Percentiles rank a stretch among this genome's conserved stretches.
Conservation (phyloP, 1,284 basidiomycete genomes). For the Ceratobasidium sp. region DNA sequence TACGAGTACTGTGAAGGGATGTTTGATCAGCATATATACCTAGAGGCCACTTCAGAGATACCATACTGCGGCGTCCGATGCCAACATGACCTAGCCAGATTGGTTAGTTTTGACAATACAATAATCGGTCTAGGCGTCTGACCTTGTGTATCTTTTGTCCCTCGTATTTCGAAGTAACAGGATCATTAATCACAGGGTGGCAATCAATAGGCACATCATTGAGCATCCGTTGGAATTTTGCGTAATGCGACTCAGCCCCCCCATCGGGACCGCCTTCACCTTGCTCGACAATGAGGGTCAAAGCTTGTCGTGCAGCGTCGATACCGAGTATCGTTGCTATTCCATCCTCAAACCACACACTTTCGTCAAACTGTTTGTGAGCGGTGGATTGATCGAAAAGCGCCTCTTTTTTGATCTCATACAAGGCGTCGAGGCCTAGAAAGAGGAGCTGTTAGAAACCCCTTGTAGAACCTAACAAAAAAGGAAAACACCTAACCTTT, state of each 20-base stretch:
- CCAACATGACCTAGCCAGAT: slow-evolving; percentile 24
- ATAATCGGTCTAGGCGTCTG: background rate
- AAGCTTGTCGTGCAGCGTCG: background rate
- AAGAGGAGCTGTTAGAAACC: background rate
- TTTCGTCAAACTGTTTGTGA: slow-evolving; percentile 7
- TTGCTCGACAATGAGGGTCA: slow-evolving; percentile 35
- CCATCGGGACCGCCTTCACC: slow-evolving; percentile 23
- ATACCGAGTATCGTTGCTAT: slow-evolving; percentile 13
- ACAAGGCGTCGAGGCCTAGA: background rate
- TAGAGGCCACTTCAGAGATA: background rate
- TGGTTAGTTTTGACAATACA: background rate
- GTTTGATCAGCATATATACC: background rate
- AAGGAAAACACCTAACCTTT: slow-evolving; percentile 5
- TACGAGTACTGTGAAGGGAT: slow-evolving; percentile 24
- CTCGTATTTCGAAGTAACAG: background rate
- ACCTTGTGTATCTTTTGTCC: slow-evolving; percentile 19
- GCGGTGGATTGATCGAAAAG: background rate
- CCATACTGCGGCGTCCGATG: slow-evolving; percentile 31
- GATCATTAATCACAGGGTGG: slow-evolving; percentile 5
- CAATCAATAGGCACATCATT: background rate
- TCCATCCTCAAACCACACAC: slow-evolving; percentile 5
- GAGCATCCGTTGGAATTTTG: slow-evolving; percentile 22
- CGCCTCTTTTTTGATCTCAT: background rate
- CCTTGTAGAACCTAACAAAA: background rate
- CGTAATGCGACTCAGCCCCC: slow-evolving; percentile 9